Evolutionary conservation across 345 rosid genomes (phyloP), one percentile per base, ranked within the genome.

Genomic region (Acer saccharum): DNA sequence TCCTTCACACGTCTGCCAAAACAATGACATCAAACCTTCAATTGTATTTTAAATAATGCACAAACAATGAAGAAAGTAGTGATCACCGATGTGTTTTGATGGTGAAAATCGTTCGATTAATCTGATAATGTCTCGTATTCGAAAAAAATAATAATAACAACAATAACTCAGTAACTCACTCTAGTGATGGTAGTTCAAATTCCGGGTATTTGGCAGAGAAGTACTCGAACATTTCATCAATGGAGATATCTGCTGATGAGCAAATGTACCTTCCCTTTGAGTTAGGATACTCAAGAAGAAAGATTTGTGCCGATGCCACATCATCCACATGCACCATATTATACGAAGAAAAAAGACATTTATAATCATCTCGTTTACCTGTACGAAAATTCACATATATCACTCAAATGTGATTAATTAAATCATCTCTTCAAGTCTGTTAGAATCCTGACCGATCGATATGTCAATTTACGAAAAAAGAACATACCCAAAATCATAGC

Each of bases 241-340:
- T 72, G 35, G 87, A 84, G 62, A 85, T 65, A 8, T 18, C 69
- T 62, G 68, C 71, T 23, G 89, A 86, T 46, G 89, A 86, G 58
- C 90, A 90, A 25, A 85, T 88, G 68, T 81, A 90, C 78, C 94
- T 87, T 4, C 94, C 93, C 64, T 84, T 84, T 2, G 92, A 81
- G 7, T 69, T 20, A 14, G 88, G 88, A 74, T 71, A 58, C 66
- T 89, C 93, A 23, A 90, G 60, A 41, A 92, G 82, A 74, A 75
- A 90, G 17, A 89, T 85, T 73, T 86, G 86, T 9, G 93, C 89
- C 1, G 87, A 88, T 1, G 86, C 86, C 65, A 86, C 80, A 8
- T 90, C 94, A 61, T 92, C 91, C 13, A 81, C 71, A 39, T 85
- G 90, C 58, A 85, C 92, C 90, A 87, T 81, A 29, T 69, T 78